Evolutionary conservation across 768 basidiomycete species (phyloP), one percentile per base, ranked within the genome.

Genomic region (Mycena polygramma): DNA sequence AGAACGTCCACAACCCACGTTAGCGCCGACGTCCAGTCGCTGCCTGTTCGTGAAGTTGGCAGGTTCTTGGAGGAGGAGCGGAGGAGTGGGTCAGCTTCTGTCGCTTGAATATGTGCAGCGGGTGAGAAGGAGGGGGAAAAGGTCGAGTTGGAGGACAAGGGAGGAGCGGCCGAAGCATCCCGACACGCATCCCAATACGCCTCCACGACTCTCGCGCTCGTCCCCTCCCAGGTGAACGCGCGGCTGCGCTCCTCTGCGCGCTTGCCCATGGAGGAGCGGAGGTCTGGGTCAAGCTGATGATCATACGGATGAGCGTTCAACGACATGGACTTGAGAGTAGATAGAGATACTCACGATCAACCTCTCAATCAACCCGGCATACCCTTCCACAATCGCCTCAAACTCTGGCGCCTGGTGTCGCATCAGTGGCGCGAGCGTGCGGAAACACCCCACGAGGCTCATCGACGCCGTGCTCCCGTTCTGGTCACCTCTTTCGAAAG

Each of bases 1-100:
- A 35, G 43, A 24, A 39, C 57, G 58, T 72, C 71, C 7, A 72
- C 51, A 19, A 61, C 10, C 46, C 43, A 68, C 22, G 43, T 41
- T 2, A 41, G 15, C 41, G 41, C 15, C 11, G 10, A 15, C 11
- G 41, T 41, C 41, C 41, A 41, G 11, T 7, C 41, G 41, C 41
- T 15, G 41, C 41, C 8, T 10, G 41, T 10, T 30, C 30, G 30
- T 30, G 30, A 30, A n/a, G n/a, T n/a, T 30, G 30, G 30, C n/a
- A 30, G 30, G 6, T 30, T 30, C 30, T 6, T 30, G 2, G n/a
- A n/a, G 30, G 30, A 2, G 30, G 30, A 30, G 30, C 6, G 30
- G 30, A 30, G 30, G 30, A 30, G 30, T 30, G 30, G 30, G 30
- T 2, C 30, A 6, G 30, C 30, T 30, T 30, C 30, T 30, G 30